Evolutionary conservation across 164 flowering plant species (phyloP).

Genomic region (Euptelea pleiosperma): DNA sequence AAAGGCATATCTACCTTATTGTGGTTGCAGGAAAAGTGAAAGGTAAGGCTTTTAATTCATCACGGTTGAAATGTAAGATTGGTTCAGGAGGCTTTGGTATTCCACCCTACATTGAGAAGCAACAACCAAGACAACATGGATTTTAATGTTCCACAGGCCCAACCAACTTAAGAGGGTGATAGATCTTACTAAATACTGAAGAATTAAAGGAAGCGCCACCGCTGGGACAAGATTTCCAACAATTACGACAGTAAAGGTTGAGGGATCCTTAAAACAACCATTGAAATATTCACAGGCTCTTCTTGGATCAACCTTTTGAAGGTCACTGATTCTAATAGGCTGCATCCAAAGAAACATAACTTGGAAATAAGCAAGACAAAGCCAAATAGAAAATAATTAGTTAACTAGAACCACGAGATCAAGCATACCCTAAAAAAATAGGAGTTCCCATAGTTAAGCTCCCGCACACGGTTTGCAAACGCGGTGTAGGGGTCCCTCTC

Average conservation of each 20-base stretch:
- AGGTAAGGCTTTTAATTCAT: slow-evolving; percentile 82
- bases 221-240: slow-evolving; percentile 84
- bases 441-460: slow-evolving; percentile 90
- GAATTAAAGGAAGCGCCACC: slow-evolving; percentile 66
- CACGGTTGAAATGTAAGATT: slow-evolving; percentile 62
- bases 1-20: slow-evolving; percentile 49
- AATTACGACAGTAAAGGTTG: slow-evolving; percentile 83
- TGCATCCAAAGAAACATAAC: slow-evolving; percentile 32
- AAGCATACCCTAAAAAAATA: slow-evolving; percentile 76
- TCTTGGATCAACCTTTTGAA: slow-evolving; percentile 68
- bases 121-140: slow-evolving; percentile 17
- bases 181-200: slow-evolving; percentile 74
- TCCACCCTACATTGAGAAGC: slow-evolving; percentile 65
- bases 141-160: not conserved
- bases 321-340: slow-evolving; percentile 75
- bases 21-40: slow-evolving; percentile 69
- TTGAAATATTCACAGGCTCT: slow-evolving; percentile 86
- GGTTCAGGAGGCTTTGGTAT: slow-evolving; percentile 77
- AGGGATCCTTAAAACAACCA: slow-evolving; percentile 89
- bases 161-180: slow-evolving; percentile 1
- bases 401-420: not conserved
- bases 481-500: slow-evolving; percentile 95
- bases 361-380: not conserved
- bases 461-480: slow-evolving; percentile 93
- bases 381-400: not conserved